Base-by-base conservation (phyloP, 768 basidiomycete genomes). In the Termitomyces sp. region DNA sequence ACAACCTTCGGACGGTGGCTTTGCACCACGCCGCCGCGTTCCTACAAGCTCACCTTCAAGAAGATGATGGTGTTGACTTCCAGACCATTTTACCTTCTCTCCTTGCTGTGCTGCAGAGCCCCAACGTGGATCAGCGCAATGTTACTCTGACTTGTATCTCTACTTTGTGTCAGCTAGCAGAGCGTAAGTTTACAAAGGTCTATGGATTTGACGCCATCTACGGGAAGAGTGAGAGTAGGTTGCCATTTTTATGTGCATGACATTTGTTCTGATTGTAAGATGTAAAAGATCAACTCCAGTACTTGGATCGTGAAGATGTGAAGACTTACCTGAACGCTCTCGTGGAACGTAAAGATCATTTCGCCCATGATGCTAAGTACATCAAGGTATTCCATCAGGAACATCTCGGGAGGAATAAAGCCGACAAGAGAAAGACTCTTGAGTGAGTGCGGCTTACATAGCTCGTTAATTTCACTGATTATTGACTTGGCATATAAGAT, bases 21-120 rank as follows among this genome's bases (percentile, higher is more conserved):
- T 73, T 98, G 9, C 73, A 79, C 5, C 94, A 98, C 66, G 84
- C 85, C 19, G 75, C 80, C 2, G 91, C 93, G 0, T 95, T 95
- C 70, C 68, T 98, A 12, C 78, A 84, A 46, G 91, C 94, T 0
- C 85, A 92, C 68, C 66, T 77, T 1, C 64, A 74, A 2, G 73
- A 79, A 45, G 71, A 77, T 41, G 75, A 77, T 37, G 73, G 77
- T 14, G 68, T 86, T 4, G 94, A 96, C 68, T 91, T 95, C 70
- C 89, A 94, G 68, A 85, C 83, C 0, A 78, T 94, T 6, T 64
- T 94, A 11, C 89, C 91, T 1, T 76, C 84, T 3, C 66, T 93
- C 10, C 72, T 94, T 1, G 79, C 87, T 21, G 78, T 83, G 10
- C 63, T 93, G 12, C 78, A 83, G 52, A 78, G 75, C 57, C 25